A percentile compares a stretch with the other conserved stretches of the same genome.
phyloP scores from a whole-genome alignment of 2,329 filamentous ascomycete species.

The Penicillium sp. region DNA sequence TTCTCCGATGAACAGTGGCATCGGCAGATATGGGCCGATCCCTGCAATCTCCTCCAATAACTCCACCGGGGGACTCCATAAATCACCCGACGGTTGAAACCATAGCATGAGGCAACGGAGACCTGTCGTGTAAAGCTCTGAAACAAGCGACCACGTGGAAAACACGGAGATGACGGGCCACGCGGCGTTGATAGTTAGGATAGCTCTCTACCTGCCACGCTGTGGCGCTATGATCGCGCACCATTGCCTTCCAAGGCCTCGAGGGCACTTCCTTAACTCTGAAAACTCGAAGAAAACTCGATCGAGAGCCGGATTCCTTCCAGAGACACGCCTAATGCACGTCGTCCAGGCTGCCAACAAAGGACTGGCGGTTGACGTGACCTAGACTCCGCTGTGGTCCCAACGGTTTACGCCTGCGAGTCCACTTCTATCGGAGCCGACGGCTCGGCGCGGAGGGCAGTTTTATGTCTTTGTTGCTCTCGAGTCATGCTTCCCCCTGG shows the following conservation, averaged over 20 bases:
- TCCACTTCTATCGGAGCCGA: constrained; percentile 14
- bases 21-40: constrained; percentile 19
- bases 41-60: constrained; percentile 17
- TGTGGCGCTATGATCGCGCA: constrained; percentile 8
- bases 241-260: background rate
- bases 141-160: constrained; percentile 14
- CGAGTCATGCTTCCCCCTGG: background rate
- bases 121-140: constrained; percentile 1
- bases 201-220: background rate
- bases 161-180: background rate
- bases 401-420: constrained; percentile 10
- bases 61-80: constrained; percentile 1
- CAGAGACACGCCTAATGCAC: background rate
- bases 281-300: background rate
- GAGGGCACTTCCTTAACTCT: background rate
- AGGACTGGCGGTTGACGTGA: background rate
- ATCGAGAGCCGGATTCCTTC: background rate
- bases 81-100: background rate
- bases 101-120: background rate
- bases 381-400: constrained; percentile 16
- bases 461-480: background rate
- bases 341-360: background rate
- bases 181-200: background rate
- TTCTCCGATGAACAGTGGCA: constrained; percentile 4
- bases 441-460: constrained; percentile 1